Evolutionary conservation across 1,284 basidiomycete genomes (phyloP), one percentile per base, ranked within the genome.

Genomic region (Ceratobasidium sp.): DNA sequence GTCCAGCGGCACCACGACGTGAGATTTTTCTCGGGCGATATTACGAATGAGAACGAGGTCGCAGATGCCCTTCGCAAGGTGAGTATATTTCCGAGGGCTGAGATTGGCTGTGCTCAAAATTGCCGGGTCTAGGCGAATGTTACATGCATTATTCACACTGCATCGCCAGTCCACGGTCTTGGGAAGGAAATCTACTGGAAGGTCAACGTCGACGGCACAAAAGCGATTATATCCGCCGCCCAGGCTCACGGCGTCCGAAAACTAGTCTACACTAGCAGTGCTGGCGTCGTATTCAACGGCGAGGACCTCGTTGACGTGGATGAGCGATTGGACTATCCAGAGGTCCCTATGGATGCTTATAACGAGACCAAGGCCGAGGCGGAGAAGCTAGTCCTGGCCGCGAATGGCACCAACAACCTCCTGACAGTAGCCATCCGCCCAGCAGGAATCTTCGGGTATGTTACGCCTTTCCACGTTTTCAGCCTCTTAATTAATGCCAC

Each of bases 301-400:
- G 82, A 84, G 24, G 90, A 94, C 81, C 85, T 97, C 61, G 87
- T 94, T 78, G 91, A 96, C 80, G 89, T 93, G 41, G 98, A 99
- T 82, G 98, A 99, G 84, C 89, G 97, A 19, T 81, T 94, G 65
- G 88, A 90, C 0, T 89, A 89, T 78, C 95, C 95, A 0, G 86
- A 88, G 51, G 87, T 88, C 59, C 88, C 92, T 0, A 86, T 97
- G 81, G 96, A 98, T 81, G 91, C 93, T 0, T 99, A 99, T 84
- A 98, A 96, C 81, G 92, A 94, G 78, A 96, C 95, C n/a, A 99
- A 99, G 84, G 93, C 93, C 22, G 89, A 92, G 79, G 97, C 94
- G 0, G 98, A 99, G 83, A 86, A 87, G 58, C 85, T 93, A 56
- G 91, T 98, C 1, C 85, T 99, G 2, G 88, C 87, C 46, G 94